Evolutionary conservation across 306 rosid genomes (phyloP), one percentile per base, ranked within the genome.

Genomic region (Sicyos baderoa): DNA sequence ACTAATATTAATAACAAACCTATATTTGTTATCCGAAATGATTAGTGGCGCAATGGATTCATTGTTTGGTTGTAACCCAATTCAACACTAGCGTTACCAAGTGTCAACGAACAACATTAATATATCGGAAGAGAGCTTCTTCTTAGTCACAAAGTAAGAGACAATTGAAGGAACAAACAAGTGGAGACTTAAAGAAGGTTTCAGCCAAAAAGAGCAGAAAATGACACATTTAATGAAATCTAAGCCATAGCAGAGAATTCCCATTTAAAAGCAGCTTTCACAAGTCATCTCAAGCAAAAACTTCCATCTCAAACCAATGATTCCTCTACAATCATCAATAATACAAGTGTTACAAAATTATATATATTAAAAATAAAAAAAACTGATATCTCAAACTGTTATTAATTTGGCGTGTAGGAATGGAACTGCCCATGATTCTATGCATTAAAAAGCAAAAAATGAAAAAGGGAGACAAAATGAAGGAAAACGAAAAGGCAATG

Each of bases 401-500:
- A 0, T 27, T 56, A 12, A 10, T 44, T 19, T 66, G 55, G 71
- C 71, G 55, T 66, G 71, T 66, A 22, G 53, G 47, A 45, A 2
- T 66, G 40, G 37, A 22, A 19, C 35, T 64, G 70, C 53, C 35
- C 32, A 64, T 18, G 53, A 64, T 44, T 64, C 53, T 19, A 21
- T 64, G n/a, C 68, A 61, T 17, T 61, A 11, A 40, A 40, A 40
- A 40, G 11, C 45, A 40, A 37, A 35, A 19, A 44, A 42, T 1
- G 42, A 3, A 35, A 61, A 61, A 15, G 21, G 55, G 55, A 45
- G 71, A 66, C 71, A 67, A 67, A 67, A 49, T 48, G 72, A 67
- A 48, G 44, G 72, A 67, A 67, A 49, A 48, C 18, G 57, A 67
- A 67, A 67, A 16, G 72, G 72, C 72, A 67, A 6, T 2, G 54